phyloP scores from a whole-genome alignment of 129 eudicot genomes.

The Centaurea solstitialis region DNA sequence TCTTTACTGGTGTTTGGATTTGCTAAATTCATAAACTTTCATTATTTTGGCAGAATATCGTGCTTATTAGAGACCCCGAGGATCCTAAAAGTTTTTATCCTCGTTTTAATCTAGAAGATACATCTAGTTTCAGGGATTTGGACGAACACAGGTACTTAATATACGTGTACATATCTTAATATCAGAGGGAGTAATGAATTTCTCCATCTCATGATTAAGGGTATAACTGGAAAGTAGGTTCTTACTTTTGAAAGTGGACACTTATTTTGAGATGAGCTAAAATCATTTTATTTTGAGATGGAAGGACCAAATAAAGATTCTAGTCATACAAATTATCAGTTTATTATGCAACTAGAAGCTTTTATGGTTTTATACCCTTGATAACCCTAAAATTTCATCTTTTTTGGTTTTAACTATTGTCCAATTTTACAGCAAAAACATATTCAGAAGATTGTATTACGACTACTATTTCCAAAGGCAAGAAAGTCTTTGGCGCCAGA shows the following conservation, averaged over 20 bases:
- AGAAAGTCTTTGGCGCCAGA: constrained; percentile 94
- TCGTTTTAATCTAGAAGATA: constrained; percentile 96
- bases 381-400: not conserved
- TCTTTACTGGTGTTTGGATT: not conserved
- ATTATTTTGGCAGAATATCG: constrained; percentile 64
- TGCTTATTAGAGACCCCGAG: constrained; percentile 92
- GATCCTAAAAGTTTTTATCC: constrained; percentile 85
- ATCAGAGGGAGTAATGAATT: not conserved
- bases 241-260: not conserved
- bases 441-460: constrained; percentile 75
- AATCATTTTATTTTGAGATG: not conserved
- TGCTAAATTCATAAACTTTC: not conserved
- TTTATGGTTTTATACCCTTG: not conserved
- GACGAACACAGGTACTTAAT: constrained; percentile 76
- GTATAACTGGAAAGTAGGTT: not conserved
- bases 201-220: not conserved
- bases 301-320: not conserved
- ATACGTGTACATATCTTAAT: not conserved
- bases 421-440: constrained; percentile 68
- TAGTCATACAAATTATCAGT: not conserved
- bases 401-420: not conserved
- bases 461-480: constrained; percentile 98
- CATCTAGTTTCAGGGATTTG: constrained; percentile 80
- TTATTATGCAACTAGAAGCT: not conserved
- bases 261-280: not conserved